These are phyloP conservation scores for Berberis thunbergii DNA, from an alignment of 164 flowering plant species.

Conservation along the genomic window DNA sequence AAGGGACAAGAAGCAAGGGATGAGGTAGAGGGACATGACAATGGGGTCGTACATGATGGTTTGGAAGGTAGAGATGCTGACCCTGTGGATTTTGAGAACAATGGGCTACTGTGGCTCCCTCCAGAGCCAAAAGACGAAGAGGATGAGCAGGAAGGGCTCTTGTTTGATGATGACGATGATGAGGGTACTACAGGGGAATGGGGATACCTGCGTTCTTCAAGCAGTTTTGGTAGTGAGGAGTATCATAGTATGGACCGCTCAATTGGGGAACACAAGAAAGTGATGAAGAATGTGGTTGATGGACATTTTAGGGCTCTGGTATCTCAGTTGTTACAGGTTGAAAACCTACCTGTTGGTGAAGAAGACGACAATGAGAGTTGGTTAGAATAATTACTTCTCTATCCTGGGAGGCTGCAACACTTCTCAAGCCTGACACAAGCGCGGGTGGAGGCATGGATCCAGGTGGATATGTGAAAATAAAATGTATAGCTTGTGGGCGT, in stretches of 20 bases:
- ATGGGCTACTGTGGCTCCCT: conserved; percentile 90
- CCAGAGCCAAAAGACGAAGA: conserved; percentile 98
- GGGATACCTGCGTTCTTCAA: conserved; percentile 58
- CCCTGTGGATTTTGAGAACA: conserved; percentile 92
- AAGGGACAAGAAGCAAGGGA: conserved; percentile 19
- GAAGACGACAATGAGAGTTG: conserved; percentile 64
- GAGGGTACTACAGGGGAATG: conserved; percentile 73
- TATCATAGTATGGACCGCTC: conserved; percentile 54
- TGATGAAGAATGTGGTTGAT: conserved; percentile 86
- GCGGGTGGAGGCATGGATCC: conserved; percentile 98
- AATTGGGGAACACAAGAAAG: conserved; percentile 75
- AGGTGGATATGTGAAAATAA: conserved; percentile 93
- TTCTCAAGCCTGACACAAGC: conserved; percentile 92
- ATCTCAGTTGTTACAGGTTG: conserved; percentile 86
- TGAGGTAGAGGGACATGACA: conserved; percentile 30
- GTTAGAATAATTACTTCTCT: conserved; percentile 88
- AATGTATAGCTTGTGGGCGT: conserved; percentile 84
- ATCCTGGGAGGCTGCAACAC: conserved; percentile 96
- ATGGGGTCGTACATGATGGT: conserved; percentile 36
- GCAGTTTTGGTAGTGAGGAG: conserved; percentile 87
- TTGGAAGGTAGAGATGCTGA: conserved; percentile 41
- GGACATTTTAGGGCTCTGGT: conserved; percentile 97
- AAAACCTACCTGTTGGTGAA: conserved; percentile 56
- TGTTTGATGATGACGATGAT: conserved; percentile 76
- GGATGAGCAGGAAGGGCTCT: conserved; percentile 61